Base-by-base conservation (phyloP, 1,139 yeast genomes). In the Geotrichum armillariae region DNA sequence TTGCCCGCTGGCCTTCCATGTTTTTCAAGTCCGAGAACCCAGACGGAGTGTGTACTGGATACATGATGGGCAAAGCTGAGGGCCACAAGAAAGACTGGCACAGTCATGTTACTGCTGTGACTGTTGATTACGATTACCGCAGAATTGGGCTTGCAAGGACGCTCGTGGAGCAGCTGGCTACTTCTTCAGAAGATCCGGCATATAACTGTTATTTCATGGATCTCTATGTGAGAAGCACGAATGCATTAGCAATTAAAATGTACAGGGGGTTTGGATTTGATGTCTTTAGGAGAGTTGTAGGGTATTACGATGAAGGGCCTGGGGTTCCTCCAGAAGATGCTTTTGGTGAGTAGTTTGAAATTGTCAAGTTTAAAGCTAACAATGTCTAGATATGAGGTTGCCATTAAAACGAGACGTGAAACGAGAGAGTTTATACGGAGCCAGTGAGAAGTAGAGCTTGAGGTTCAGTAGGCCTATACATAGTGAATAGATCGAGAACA, bases 71-170 rank as follows among this genome's bases (percentile, higher is more conserved):
- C n/a, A 94, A 94, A 67, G 84, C 95, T 2, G 99, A 94, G 67
- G 99, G 99, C 1, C 71, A 73, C 20, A 80, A 77, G 16, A 79
- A 77, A 49, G 95, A 90, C 58, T 93, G 97, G 96, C 99, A 94
- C 64, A 82, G 96, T 0, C 99, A 94, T 67, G 90, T 94, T 52
- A 90, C 98, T 0, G 99, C 99, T 0, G 96, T 94, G 2, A 90
- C 99, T 0, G 85, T 94, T 0, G 85, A 85, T 55, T 83, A 87
- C 22, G 83, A 82, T 49, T 91, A 85, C 63, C 73, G 99, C 53
- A 73, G 99, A 53, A 75, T 93, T 18, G 95, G 96, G 1, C 72
- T 91, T 44, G 99, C 97, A 0, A 63, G 67, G 52, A 78, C 78
- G 53, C 74, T 91, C 50, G 91, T 96, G 63, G 72, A 77, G 38